Percentiles rank a stretch among this genome's conserved stretches.
Conservation (phyloP, 371 early-diverging fungal species). For the Syncephalis plumigaleata region DNA sequence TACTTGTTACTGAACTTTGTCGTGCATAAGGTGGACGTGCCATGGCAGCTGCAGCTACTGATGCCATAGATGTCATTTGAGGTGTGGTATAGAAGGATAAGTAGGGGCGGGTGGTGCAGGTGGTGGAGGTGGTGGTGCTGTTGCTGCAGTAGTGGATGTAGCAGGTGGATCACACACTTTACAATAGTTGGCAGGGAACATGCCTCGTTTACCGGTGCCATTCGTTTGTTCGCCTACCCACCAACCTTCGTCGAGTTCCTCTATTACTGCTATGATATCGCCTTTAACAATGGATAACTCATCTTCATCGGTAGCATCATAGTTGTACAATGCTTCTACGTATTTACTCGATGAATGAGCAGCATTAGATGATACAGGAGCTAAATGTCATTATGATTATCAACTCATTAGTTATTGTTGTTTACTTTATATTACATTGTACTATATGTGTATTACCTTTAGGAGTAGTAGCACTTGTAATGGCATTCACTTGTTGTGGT, state of each 20-base stretch:
- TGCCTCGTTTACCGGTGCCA: constrained; percentile 22
- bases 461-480: too few relatives aligned
- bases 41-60: too few relatives aligned
- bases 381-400: too few relatives aligned
- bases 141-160: neutral
- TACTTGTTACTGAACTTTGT: too few relatives aligned
- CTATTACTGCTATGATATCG: constrained; percentile 50
- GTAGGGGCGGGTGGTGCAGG: too few relatives aligned
- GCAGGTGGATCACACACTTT: constrained; percentile 8
- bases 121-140: neutral
- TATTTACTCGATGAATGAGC: constrained; percentile 12
- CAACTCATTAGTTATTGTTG: constrained; percentile 3
- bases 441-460: neutral
- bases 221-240: constrained; percentile 84
- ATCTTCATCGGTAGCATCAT: constrained; percentile 38
- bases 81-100: too few relatives aligned
- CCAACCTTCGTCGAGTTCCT: constrained; percentile 73
- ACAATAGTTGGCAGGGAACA: constrained; percentile 77
- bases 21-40: too few relatives aligned
- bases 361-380: constrained; percentile 4
- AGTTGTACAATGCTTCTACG: constrained; percentile 42
- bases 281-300: constrained; percentile 50
- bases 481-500: too few relatives aligned
- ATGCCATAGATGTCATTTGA: too few relatives aligned
- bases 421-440: neutral